Conservation (phyloP, 2,329 filamentous ascomycete genomes). For the Fusarium equiseti region DNA sequence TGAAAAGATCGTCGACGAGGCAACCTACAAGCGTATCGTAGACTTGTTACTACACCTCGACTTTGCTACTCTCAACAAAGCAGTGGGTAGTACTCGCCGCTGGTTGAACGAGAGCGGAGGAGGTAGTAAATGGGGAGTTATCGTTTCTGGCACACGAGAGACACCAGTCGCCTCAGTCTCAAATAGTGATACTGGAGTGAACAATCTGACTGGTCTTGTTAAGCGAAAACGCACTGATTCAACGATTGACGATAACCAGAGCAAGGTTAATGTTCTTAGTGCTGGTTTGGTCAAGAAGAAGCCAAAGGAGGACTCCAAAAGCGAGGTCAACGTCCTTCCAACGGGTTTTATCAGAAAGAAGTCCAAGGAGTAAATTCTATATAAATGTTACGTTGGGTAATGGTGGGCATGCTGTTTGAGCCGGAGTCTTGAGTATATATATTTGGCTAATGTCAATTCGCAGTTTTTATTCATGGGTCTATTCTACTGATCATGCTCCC, state of each 20-base stretch:
- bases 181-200: conserved; percentile 49
- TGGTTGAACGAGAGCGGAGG: conserved; percentile 77
- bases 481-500: background rate
- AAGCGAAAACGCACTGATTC: conserved; percentile 59
- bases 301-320: conserved; percentile 55
- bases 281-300: conserved; percentile 66
- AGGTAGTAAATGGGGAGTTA: conserved; percentile 64
- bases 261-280: conserved; percentile 60
- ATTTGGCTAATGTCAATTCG: conserved; percentile 11
- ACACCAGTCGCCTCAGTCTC: conserved; percentile 23
- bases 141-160: conserved; percentile 60
- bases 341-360: conserved; percentile 68
- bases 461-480: conserved; percentile 4
- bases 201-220: conserved; percentile 63
- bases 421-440: conserved; percentile 36
- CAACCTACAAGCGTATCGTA: conserved; percentile 74
- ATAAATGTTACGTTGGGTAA: background rate
- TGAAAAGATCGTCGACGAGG: conserved; percentile 71
- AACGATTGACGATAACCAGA: conserved; percentile 27
- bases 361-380: conserved; percentile 56
- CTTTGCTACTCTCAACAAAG: conserved; percentile 74
- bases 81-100: conserved; percentile 72
- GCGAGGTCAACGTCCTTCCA: conserved; percentile 61
- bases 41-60: conserved; percentile 80
- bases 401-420: conserved; percentile 25